Evolutionary conservation across 1,139 yeast species (phyloP).

Genomic region (Protomyces pachydermus): DNA sequence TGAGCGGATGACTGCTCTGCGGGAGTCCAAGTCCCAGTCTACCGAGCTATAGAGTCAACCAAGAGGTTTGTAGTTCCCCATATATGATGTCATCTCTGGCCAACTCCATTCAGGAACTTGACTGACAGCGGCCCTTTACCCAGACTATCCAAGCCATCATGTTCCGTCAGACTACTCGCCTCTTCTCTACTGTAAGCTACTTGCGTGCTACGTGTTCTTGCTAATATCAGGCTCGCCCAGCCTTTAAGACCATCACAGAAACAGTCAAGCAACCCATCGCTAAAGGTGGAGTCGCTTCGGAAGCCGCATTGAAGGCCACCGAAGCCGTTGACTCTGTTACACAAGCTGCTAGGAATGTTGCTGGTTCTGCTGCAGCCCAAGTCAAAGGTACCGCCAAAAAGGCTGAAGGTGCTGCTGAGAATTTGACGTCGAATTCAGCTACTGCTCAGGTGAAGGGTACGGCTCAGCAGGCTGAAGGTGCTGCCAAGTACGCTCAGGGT

Average conservation of each 20-base stretch:
- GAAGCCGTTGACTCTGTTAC: background rate
- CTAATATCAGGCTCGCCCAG: background rate
- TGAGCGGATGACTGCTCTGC: constrained; percentile 35
- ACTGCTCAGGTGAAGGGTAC: background rate
- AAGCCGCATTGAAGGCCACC: background rate
- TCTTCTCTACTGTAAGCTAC: background rate
- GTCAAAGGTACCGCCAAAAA: background rate
- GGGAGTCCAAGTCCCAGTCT: constrained; percentile 34
- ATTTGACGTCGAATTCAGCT: too few species aligned
- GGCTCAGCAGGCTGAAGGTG: background rate
- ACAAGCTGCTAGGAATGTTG: background rate
- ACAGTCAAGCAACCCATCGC: background rate
- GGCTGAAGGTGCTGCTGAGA: background rate
- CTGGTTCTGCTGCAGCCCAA: background rate
- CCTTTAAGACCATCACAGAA: background rate
- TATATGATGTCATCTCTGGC: too few species aligned
- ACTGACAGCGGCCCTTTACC: too few species aligned
- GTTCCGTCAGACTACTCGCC: background rate
- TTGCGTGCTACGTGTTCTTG: background rate
- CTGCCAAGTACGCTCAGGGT: background rate
- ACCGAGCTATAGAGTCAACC: constrained; percentile 25
- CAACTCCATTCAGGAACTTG: too few species aligned
- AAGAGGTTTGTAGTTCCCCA: too few species aligned
- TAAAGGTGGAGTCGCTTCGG: background rate
- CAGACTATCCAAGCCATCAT: background rate